phyloP scores from a whole-genome alignment of 2,329 filamentous ascomycete genomes.

The Cordyceps sp. region DNA sequence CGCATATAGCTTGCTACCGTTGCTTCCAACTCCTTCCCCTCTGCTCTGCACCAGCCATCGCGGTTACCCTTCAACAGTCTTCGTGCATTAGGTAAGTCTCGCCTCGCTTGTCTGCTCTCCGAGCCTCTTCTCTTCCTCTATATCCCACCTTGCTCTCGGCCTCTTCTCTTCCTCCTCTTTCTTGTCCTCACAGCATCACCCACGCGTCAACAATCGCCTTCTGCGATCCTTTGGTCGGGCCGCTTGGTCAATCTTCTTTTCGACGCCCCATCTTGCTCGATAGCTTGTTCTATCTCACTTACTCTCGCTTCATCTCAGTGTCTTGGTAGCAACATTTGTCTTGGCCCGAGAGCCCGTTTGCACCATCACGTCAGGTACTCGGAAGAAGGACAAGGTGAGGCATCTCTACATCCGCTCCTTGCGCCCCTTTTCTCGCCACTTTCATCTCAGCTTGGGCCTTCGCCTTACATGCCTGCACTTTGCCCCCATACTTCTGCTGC shows the following conservation, averaged over 20 bases:
- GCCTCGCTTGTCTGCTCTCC: slow-evolving; percentile 4
- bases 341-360: slow-evolving; percentile 13
- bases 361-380: slow-evolving; percentile 13
- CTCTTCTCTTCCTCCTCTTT: slow-evolving; percentile 6
- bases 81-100: slow-evolving; percentile 6
- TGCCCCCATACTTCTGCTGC: no score
- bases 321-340: slow-evolving; percentile 33
- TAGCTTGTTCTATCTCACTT: slow-evolving; percentile 44
- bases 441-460: not conserved
- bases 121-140: slow-evolving; percentile 3
- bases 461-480: no score
- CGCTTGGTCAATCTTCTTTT: slow-evolving; percentile 12
- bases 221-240: slow-evolving; percentile 14
- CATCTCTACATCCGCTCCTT: not conserved
- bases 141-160: slow-evolving; percentile 2
- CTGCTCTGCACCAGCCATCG: slow-evolving; percentile 6
- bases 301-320: slow-evolving; percentile 37
- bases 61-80: slow-evolving; percentile 6
- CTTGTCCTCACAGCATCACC: slow-evolving; percentile 28
- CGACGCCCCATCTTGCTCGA: slow-evolving; percentile 35
- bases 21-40: slow-evolving; percentile 5
- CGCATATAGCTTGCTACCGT: slow-evolving; percentile 1
- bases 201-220: slow-evolving; percentile 22
- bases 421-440: not conserved
- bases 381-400: slow-evolving; percentile 13